These are phyloP conservation scores for Picea sitchensis DNA, from an alignment of 75 land plant genomes.

Conservation along the genomic window DNA sequence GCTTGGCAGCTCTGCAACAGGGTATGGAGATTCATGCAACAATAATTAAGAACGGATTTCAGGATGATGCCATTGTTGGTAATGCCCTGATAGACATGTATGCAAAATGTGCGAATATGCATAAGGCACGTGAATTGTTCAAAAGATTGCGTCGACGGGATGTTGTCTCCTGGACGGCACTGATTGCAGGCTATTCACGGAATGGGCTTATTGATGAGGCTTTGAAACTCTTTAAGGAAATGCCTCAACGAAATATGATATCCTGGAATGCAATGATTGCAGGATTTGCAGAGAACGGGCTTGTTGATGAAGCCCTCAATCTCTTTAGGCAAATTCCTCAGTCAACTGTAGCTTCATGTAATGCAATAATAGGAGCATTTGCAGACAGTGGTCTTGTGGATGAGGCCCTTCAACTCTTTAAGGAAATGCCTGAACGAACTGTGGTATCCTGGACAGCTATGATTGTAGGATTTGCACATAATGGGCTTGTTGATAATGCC, in stretches of 20 bases:
- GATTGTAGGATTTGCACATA: constrained; percentile 14
- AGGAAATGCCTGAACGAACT: constrained; percentile 13
- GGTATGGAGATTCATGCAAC: constrained; percentile 23
- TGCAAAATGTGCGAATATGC: constrained; percentile 14
- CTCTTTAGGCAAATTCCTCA: constrained; percentile 31
- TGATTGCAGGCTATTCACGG: constrained; percentile 21
- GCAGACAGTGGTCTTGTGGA: constrained; percentile 12
- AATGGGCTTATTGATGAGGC: constrained; percentile 19
- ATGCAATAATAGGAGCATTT: constrained; percentile 28
- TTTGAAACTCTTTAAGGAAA: constrained; percentile 18
- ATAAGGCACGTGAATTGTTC: constrained; percentile 15
- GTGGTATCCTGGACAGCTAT: constrained; percentile 21
- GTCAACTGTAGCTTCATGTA: constrained; percentile 26
- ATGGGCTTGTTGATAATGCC: not conserved
- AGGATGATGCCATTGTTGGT: not conserved
- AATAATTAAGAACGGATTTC: constrained; percentile 8
- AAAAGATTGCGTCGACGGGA: not conserved
- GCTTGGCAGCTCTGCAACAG: constrained; percentile 17
- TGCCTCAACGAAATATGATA: constrained; percentile 11
- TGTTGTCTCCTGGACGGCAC: constrained; percentile 14
- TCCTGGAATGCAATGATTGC: constrained; percentile 19
- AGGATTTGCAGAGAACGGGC: constrained; percentile 26
- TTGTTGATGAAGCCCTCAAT: constrained; percentile 8
- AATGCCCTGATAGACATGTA: constrained; percentile 20
- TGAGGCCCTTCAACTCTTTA: constrained; percentile 18